Percentiles rank a stretch among this genome's conserved stretches.
phyloP scores from a whole-genome alignment of 768 basidiomycete genomes.

The Astraeus odoratus region DNA sequence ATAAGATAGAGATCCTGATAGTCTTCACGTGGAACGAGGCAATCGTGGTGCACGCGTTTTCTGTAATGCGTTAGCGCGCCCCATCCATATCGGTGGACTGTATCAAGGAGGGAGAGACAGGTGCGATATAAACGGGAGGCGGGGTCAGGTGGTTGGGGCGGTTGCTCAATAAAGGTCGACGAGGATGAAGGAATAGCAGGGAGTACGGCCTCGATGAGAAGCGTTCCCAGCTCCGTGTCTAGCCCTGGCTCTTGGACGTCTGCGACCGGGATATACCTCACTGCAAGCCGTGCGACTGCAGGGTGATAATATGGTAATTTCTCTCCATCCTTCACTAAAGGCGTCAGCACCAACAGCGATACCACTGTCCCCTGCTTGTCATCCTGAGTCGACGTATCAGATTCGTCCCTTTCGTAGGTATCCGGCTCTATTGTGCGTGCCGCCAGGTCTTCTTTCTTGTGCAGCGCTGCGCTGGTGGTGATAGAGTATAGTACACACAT shows the following conservation, averaged over 20 bases:
- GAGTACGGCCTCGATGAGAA: constrained; percentile 17
- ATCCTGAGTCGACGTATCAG: constrained; percentile 8
- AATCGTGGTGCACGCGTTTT: constrained; percentile 83
- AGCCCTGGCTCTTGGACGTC: constrained; percentile 6
- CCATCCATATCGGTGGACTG: constrained; percentile 84
- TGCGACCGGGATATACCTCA: constrained; percentile 48
- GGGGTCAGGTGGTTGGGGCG: constrained; percentile 40
- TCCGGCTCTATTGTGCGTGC: neutral
- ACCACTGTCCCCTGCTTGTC: constrained; percentile 19
- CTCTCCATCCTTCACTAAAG: constrained; percentile 38
- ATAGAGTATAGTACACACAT: constrained; percentile 59
- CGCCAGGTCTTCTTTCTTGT: neutral
- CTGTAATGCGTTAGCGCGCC: constrained; percentile 75
- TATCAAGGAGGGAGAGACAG: constrained; percentile 71
- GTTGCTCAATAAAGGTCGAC: constrained; percentile 50
- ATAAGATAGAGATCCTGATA: constrained; percentile 90
- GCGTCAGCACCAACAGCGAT: constrained; percentile 49
- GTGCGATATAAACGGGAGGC: constrained; percentile 75
- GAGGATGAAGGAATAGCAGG: constrained; percentile 19
- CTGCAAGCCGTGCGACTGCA: constrained; percentile 69
- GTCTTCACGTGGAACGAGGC: constrained; percentile 60
- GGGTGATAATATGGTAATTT: constrained; percentile 89
- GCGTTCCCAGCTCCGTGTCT: constrained; percentile 11
- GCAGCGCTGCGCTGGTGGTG: too few species aligned
- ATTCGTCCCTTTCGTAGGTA: neutral